Percentiles rank a stretch among this genome's conserved stretches.
These are phyloP conservation scores for Ceratocystis huliohia DNA, from an alignment of 2,329 filamentous ascomycete genomes.

Conservation along the genomic window DNA sequence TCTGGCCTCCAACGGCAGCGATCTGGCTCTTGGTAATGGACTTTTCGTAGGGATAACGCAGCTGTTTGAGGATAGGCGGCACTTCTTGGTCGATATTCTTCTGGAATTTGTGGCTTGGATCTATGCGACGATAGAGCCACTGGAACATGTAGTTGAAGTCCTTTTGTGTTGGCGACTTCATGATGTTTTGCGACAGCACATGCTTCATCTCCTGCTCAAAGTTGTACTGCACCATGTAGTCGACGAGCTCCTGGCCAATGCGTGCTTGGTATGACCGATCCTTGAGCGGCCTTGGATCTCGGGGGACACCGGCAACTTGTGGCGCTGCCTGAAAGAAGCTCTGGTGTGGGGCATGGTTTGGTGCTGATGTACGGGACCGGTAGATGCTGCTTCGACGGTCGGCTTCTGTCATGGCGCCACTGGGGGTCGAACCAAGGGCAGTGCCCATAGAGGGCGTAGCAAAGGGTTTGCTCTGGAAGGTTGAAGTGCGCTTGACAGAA, in stretches of 20 bases:
- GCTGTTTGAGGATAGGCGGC: slow-evolving; percentile 77
- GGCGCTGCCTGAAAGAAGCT: slow-evolving; percentile 90
- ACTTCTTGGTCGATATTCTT: slow-evolving; percentile 95
- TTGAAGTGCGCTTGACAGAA: slow-evolving; percentile 71
- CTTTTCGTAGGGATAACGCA: slow-evolving; percentile 89
- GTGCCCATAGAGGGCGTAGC: slow-evolving; percentile 42
- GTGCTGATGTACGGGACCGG: slow-evolving; percentile 53
- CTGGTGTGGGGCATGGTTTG: slow-evolving; percentile 60
- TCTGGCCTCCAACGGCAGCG: slow-evolving; percentile 85
- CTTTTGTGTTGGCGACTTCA: slow-evolving; percentile 92
- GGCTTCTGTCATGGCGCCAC: slow-evolving; percentile 32
- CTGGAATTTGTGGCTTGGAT: slow-evolving; percentile 83
- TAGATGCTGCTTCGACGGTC: slow-evolving; percentile 74
- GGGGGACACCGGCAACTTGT: slow-evolving; percentile 65
- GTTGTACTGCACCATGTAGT: slow-evolving; percentile 85
- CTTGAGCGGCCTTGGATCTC: slow-evolving; percentile 74
- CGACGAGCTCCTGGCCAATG: slow-evolving; percentile 78
- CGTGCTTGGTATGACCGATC: slow-evolving; percentile 67
- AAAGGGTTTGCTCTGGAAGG: slow-evolving; percentile 61
- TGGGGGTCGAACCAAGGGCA: slow-evolving; percentile 21
- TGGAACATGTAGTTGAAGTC: slow-evolving; percentile 98
- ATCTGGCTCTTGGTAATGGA: slow-evolving; percentile 95
- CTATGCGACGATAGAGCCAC: slow-evolving; percentile 92
- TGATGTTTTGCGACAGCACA: slow-evolving; percentile 74
- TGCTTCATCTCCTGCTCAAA: slow-evolving; percentile 98